These are phyloP conservation scores for Neurospora sublineolata DNA, from an alignment of 495 filamentous ascomycete species.

Conservation along the genomic window DNA sequence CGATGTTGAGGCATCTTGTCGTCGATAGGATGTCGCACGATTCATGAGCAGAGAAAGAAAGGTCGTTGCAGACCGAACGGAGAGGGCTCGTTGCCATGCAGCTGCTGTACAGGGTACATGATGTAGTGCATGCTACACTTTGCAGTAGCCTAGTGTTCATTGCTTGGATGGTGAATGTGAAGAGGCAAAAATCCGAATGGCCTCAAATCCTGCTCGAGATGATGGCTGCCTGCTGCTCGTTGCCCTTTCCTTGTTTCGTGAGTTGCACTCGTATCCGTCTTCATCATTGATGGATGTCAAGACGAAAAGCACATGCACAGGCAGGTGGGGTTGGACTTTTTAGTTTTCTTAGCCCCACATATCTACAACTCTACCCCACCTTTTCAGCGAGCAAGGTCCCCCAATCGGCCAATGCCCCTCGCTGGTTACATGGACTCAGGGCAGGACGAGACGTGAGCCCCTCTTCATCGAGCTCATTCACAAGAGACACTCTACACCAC, in stretches of 20 bases:
- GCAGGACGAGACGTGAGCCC: not conserved
- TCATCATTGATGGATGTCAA: not conserved
- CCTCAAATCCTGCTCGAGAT: not conserved
- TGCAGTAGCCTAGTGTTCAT: not conserved
- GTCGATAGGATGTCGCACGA: not conserved
- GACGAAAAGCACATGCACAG: not conserved
- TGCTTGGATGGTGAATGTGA: not conserved
- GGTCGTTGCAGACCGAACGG: not conserved
- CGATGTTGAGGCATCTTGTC: not conserved
- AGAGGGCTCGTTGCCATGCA: slow-evolving; percentile 3
- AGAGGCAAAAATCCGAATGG: not conserved
- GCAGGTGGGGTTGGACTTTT: not conserved
- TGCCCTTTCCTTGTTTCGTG: not conserved
- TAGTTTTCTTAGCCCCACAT: not conserved
- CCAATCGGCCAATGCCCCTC: not conserved
- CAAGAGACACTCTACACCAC: not conserved
- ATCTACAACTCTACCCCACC: not conserved
- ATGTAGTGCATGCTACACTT: not conserved
- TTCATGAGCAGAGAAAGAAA: not conserved
- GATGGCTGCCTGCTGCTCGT: not conserved
- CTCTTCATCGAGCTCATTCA: not conserved
- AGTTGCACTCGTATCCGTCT: not conserved
- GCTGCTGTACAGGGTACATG: not conserved
- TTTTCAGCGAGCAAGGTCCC: not conserved
- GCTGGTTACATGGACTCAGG: not conserved